Evolutionary conservation across 2,329 filamentous ascomycete species (phyloP).

Genomic region (Aspergillus flavus): DNA sequence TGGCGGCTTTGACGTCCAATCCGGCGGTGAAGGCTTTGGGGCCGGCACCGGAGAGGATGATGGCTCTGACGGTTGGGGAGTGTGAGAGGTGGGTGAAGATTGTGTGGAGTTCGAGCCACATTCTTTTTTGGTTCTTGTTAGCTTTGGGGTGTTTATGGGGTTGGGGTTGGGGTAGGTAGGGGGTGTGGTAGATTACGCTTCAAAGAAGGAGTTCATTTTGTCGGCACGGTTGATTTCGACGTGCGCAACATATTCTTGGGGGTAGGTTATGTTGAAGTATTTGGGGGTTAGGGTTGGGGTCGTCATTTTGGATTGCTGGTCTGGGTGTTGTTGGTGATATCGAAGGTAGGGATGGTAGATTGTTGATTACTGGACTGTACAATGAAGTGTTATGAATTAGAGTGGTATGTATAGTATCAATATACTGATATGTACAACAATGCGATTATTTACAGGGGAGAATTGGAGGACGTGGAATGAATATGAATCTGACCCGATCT

Average conservation of each 20-base stretch:
- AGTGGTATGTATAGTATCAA: background rate
- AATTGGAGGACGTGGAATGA: background rate
- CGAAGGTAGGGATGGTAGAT: background rate
- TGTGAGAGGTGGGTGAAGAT: slow-evolving; percentile 73
- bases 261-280: slow-evolving; percentile 74
- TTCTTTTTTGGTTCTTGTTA: slow-evolving; percentile 45
- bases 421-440: background rate
- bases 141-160: background rate
- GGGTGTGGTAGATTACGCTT: slow-evolving; percentile 49
- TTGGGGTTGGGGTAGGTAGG: background rate
- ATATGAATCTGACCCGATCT: background rate
- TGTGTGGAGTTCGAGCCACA: slow-evolving; percentile 79
- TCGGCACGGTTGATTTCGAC: slow-evolving; percentile 86
- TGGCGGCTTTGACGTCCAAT: slow-evolving; percentile 76
- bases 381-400: background rate
- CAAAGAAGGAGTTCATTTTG: slow-evolving; percentile 86
- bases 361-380: background rate
- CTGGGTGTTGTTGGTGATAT: background rate
- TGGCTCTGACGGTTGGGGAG: slow-evolving; percentile 71
- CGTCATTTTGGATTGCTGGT: slow-evolving; percentile 23
- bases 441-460: background rate
- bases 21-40: slow-evolving; percentile 84
- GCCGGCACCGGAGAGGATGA: slow-evolving; percentile 80
- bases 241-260: slow-evolving; percentile 75
- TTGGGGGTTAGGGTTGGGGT: slow-evolving; percentile 35